Conservation (phyloP, 768 basidiomycete species). For the Rhodosporidiobolus odoratus region DNA sequence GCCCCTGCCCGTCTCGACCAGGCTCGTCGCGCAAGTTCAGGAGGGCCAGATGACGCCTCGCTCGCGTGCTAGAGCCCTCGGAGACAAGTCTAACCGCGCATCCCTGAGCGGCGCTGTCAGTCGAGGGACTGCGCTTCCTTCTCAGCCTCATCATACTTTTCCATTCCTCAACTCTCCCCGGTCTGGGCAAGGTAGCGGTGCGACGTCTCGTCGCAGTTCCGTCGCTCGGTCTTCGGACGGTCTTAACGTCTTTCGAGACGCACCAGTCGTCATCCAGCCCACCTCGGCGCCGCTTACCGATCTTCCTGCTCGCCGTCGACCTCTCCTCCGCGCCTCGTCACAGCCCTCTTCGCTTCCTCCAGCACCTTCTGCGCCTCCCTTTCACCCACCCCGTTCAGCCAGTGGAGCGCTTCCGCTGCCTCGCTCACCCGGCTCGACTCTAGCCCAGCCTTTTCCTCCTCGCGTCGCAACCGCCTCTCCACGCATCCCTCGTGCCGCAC, state of each 20-base stretch:
- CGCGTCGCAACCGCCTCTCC: background rate
- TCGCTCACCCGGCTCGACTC: background rate
- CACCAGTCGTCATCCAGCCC: background rate
- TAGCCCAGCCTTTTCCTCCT: background rate
- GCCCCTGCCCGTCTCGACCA: background rate
- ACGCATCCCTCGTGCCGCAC: background rate
- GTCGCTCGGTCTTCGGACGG: too few species aligned
- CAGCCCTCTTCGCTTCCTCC: too few species aligned
- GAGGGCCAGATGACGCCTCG: background rate
- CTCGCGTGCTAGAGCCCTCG: background rate
- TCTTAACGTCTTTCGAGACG: background rate
- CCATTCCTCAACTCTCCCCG: background rate
- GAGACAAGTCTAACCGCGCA: slow-evolving; percentile 9
- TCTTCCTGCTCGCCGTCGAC: background rate
- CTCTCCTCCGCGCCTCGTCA: background rate
- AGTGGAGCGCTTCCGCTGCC: background rate
- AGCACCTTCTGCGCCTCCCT: too few species aligned
- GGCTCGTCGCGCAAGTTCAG: too few species aligned
- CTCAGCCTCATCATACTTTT: background rate
- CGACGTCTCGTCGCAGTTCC: too few species aligned
- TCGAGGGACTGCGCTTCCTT: background rate
- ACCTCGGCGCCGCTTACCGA: background rate
- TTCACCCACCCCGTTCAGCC: background rate
- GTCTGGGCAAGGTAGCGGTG: too few species aligned
- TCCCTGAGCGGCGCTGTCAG: background rate